Percentiles rank a stretch among this genome's conserved stretches.
Conservation (phyloP, 2,329 filamentous ascomycete genomes). For the Alternaria rosae region DNA sequence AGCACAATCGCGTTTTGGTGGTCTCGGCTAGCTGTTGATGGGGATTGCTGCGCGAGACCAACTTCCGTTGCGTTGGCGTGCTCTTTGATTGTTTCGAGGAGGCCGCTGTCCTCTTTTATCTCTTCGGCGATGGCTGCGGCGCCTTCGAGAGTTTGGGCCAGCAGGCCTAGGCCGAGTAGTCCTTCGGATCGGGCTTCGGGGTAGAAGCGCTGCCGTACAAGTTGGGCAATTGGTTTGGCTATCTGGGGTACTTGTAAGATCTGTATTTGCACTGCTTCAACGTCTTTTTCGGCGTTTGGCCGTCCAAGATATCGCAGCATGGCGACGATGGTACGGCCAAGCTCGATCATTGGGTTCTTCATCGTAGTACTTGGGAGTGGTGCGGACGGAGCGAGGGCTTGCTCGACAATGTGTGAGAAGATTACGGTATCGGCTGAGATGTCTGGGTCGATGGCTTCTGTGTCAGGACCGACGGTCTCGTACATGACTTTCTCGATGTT, state of each 20-base stretch:
- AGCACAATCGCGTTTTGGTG: constrained; percentile 48
- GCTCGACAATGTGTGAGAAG: constrained; percentile 39
- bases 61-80: constrained; percentile 39
- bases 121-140: constrained; percentile 38
- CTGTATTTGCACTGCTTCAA: constrained; percentile 31
- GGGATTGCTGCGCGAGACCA: constrained; percentile 27
- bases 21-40: constrained; percentile 36
- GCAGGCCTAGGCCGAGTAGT: constrained; percentile 44
- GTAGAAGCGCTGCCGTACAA: constrained; percentile 47
- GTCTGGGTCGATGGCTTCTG: constrained; percentile 21
- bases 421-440: constrained; percentile 30
- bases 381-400: constrained; percentile 39
- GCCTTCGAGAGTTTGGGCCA: constrained; percentile 42
- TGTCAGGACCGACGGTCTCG: constrained; percentile 25
- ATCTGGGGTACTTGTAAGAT: constrained; percentile 40
- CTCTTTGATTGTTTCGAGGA: constrained; percentile 46
- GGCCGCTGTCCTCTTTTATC: constrained; percentile 34
- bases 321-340: constrained; percentile 40
- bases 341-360: constrained; percentile 49
- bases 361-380: constrained; percentile 48
- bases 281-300: constrained; percentile 29
- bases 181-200: constrained; percentile 47
- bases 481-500: constrained; percentile 43
- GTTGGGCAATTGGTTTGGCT: constrained; percentile 41
- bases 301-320: constrained; percentile 28